Base-by-base conservation (phyloP, 2,329 filamentous ascomycete species). In the Paecilomyces formosus region DNA sequence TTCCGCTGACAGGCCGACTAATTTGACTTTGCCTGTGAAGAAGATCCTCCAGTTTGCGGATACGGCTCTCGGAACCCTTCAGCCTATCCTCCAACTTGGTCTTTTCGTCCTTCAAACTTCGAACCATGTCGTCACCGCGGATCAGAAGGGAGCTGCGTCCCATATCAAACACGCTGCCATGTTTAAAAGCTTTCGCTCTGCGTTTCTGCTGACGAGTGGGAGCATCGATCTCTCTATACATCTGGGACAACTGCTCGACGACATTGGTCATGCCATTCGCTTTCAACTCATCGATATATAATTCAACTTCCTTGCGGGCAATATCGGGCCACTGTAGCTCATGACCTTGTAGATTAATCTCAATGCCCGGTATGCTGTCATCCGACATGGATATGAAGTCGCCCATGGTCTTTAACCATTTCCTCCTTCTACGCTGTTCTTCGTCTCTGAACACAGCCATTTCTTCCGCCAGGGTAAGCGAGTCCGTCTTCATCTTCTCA, bases 401-500 rank as follows among this genome's bases (percentile, higher is more conserved):
- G 7, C 90, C 91, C 53, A 95, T 88, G 63, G 84, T 88, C 68
- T 92, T 95, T 61, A 93, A 82, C 94, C 94, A 99, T 68, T 89
- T 95, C 66, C 88, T 89, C 53, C 94, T 84, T 55, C 94, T 82
- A 66, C 93, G 92, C 55, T 90, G 84, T 71, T 99, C 94, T 73
- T 97, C 94, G 61, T 97, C 92, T 68, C 94, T 90, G 63, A 95
- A 93, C 0, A 90, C 79, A 1, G 92, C 90, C 82, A 97, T 90
- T 70, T 97, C 93, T 71, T 97, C 95, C 26, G 92, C 91, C 26
- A 99, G 78, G 0, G 88, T 90, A 2, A 89, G 87, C 0, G 93
- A 94, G 67, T 97, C 94, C 2, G 85, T 83, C 70, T 88, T 90
- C 72, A 97, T 88, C 74, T 96, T 96, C 56, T 96, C 90, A 12